Conservation (phyloP, 2,329 filamentous ascomycete genomes). For the Colletotrichum caudatum region DNA sequence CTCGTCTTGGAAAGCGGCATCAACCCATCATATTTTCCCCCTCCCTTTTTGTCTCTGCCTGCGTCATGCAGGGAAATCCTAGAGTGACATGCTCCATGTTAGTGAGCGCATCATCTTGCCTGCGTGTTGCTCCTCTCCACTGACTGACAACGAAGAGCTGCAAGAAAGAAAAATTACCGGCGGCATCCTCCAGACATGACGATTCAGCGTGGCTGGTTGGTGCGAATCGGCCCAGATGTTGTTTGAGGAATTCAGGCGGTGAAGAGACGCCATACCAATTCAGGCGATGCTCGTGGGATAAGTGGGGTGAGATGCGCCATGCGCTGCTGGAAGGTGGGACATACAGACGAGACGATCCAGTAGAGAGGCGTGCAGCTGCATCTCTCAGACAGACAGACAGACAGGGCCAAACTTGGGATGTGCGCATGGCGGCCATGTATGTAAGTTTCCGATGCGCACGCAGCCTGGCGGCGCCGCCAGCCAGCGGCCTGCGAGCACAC, state of each 20-base stretch:
- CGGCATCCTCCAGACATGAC: conserved; percentile 9
- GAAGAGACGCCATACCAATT: conserved; percentile 44
- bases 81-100: conserved; percentile 13
- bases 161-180: neutral
- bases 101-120: neutral
- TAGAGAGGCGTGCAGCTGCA: conserved; percentile 23
- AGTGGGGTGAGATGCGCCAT: conserved; percentile 37
- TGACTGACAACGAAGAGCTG: conserved; percentile 2
- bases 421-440: conserved; percentile 36
- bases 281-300: conserved; percentile 36
- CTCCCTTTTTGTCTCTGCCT: neutral
- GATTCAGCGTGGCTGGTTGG: conserved; percentile 31
- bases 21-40: neutral
- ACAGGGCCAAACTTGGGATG: conserved; percentile 25
- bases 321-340: conserved; percentile 30
- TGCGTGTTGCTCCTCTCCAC: neutral
- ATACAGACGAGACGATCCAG: conserved; percentile 26
- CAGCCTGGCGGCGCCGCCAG: conserved; percentile 7
- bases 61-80: conserved; percentile 13
- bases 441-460: conserved; percentile 39
- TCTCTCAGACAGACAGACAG: conserved; percentile 18
- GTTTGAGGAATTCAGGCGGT: conserved; percentile 44
- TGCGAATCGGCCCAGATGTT: conserved; percentile 28
- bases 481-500: conserved; percentile 25
- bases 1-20: neutral